Conservation (phyloP, 2,329 filamentous ascomycete genomes). For the Ceratocystis destructans region DNA sequence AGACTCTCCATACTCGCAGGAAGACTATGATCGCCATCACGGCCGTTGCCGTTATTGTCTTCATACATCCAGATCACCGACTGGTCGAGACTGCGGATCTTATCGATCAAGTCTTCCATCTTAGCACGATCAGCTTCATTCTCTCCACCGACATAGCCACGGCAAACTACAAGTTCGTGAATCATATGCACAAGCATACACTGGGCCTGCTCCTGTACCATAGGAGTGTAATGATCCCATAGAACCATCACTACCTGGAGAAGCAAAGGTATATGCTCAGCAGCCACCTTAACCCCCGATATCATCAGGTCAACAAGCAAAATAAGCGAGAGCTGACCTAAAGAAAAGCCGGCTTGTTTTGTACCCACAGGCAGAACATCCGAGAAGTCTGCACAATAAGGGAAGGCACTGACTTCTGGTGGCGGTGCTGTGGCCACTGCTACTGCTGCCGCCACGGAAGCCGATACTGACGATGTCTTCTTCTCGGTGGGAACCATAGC, state of each 20-base stretch:
- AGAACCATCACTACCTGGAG: constrained; percentile 85
- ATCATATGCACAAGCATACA: constrained; percentile 98
- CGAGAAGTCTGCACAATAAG: constrained; percentile 77
- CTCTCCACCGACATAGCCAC: constrained; percentile 38
- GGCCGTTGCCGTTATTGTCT: constrained; percentile 69
- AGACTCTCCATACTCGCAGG: constrained; percentile 78
- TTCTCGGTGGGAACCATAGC: constrained; percentile 95
- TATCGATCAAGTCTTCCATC: constrained; percentile 60
- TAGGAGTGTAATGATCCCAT: constrained; percentile 92
- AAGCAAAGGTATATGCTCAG: constrained; percentile 70
- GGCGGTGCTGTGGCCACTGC: constrained; percentile 50
- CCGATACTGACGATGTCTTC: constrained; percentile 26
- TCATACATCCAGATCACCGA: constrained; percentile 90
- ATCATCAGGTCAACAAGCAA: constrained; percentile 93
- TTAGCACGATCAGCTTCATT: constrained; percentile 29
- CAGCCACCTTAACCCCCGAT: constrained; percentile 65
- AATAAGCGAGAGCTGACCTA: constrained; percentile 86
- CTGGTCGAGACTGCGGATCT: constrained; percentile 68
- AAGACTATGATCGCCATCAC: constrained; percentile 56
- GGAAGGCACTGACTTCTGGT: constrained; percentile 58
- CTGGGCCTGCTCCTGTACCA: constrained; percentile 90
- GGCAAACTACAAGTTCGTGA: constrained; percentile 78
- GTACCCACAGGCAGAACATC: constrained; percentile 71
- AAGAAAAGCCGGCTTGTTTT: constrained; percentile 82
- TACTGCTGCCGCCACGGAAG: neutral